Evolutionary conservation across 352 stramenopile species (phyloP).

Genomic region (Pythium dissotocum): DNA sequence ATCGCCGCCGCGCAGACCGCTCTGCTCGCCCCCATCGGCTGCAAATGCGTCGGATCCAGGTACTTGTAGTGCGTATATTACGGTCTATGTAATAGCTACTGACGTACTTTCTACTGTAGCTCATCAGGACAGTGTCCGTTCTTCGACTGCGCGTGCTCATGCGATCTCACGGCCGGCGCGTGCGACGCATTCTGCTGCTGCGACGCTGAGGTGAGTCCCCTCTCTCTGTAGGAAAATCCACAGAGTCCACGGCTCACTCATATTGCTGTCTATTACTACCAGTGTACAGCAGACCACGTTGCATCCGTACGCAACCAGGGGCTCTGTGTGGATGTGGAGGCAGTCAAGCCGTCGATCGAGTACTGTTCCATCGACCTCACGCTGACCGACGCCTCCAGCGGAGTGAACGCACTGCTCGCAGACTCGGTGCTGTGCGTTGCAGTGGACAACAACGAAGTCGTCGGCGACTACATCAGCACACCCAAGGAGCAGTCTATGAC

Average conservation of each 20-base stretch:
- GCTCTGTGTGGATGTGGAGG: slow-evolving; percentile 29
- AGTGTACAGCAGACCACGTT: slow-evolving; percentile 39
- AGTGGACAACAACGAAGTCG: slow-evolving; percentile 52
- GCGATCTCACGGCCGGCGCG: slow-evolving; percentile 44
- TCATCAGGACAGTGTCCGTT: slow-evolving; percentile 27
- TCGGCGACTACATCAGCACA: slow-evolving; percentile 35
- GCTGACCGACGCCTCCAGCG: slow-evolving; percentile 21
- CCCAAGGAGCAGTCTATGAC: slow-evolving; percentile 36
- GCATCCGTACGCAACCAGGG: slow-evolving; percentile 16
- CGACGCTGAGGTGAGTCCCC: slow-evolving; percentile 36
- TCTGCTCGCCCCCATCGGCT: slow-evolving; percentile 39
- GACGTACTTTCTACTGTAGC: slow-evolving; percentile 15
- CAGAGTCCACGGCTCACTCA: not conserved
- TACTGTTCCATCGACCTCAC: slow-evolving; percentile 48
- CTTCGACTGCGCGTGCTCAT: slow-evolving; percentile 47
- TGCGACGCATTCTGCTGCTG: slow-evolving; percentile 58
- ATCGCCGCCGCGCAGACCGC: slow-evolving; percentile 30
- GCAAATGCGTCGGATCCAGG: slow-evolving; percentile 35
- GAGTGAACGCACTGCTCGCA: slow-evolving; percentile 37
- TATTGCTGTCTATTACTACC: not conserved
- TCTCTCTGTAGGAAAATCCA: not conserved
- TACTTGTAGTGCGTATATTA: not conserved
- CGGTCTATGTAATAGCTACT: not conserved
- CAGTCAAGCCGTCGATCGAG: slow-evolving; percentile 29
- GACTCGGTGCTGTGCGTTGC: slow-evolving; percentile 51